Evolutionary conservation across 371 early-diverging fungal genomes (phyloP).

Genomic region (Rhizopus delemar): DNA sequence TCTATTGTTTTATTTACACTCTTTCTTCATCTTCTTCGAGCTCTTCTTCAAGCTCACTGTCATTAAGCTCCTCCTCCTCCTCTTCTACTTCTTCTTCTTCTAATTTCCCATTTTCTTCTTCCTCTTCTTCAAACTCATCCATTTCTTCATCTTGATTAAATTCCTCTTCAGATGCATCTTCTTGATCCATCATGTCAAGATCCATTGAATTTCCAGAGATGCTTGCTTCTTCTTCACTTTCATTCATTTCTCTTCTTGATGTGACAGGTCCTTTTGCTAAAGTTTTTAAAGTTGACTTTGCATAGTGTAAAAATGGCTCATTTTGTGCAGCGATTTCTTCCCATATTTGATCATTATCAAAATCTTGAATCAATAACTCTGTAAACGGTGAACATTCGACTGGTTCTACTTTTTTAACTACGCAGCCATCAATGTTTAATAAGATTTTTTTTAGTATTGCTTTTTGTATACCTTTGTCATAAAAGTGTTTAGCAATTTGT

Average conservation of each 20-base stretch:
- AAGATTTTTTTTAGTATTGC: constrained; percentile 3
- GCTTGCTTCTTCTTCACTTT: constrained; percentile 25
- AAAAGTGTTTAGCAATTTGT: constrained; percentile 51
- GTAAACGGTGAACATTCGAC: constrained; percentile 53
- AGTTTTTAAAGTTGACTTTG: constrained; percentile 50
- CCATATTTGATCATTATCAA: constrained; percentile 91
- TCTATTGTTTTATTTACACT: constrained; percentile 2
- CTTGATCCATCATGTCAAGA: constrained; percentile 42
- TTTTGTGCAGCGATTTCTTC: constrained; percentile 88
- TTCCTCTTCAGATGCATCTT: constrained; percentile 31
- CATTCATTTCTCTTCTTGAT: constrained; percentile 5
- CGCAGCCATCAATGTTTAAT: background rate
- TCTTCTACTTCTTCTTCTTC: constrained; percentile 11
- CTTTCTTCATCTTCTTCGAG: constrained; percentile 26
- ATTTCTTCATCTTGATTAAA: constrained; percentile 31
- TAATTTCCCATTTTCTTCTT: constrained; percentile 28
- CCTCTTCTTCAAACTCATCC: constrained; percentile 27
- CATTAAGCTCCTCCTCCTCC: constrained; percentile 13
- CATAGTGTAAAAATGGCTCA: constrained; percentile 73
- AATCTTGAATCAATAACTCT: constrained; percentile 73
- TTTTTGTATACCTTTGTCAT: constrained; percentile 49
- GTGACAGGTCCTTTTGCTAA: constrained; percentile 22
- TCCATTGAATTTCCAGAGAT: constrained; percentile 32
- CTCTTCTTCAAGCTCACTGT: constrained; percentile 3
- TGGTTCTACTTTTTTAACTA: constrained; percentile 55